Evolutionary conservation across 495 filamentous ascomycete genomes (phyloP).

Genomic region (Penicillium ochrochloron): DNA sequence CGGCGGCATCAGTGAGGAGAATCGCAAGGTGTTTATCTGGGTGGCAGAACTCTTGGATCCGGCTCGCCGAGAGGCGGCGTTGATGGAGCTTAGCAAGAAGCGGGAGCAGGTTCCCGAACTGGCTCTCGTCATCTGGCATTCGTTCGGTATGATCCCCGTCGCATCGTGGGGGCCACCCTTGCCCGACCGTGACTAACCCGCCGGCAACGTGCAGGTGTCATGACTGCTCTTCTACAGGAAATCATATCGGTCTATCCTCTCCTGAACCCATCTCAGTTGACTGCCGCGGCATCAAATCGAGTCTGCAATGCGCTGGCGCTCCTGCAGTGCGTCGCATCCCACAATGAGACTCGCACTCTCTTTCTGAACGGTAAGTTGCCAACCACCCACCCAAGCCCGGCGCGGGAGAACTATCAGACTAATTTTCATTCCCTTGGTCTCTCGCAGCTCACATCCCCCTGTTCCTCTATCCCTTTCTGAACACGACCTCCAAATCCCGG

Average conservation of each 20-base stretch:
- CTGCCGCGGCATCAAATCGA: conserved; percentile 92
- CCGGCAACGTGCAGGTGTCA: conserved; percentile 71
- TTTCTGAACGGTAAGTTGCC: conserved; percentile 80
- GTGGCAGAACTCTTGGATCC: conserved; percentile 92
- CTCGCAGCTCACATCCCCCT: conserved; percentile 91
- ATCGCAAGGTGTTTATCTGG: conserved; percentile 87
- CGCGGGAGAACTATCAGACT: conserved; percentile 14
- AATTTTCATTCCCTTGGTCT: neutral
- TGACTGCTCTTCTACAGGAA: conserved; percentile 96
- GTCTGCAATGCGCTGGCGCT: conserved; percentile 98
- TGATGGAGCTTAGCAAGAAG: conserved; percentile 98
- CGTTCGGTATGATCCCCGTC: conserved; percentile 73
- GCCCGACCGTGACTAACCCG: conserved; percentile 32
- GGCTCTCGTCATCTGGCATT: conserved; percentile 97
- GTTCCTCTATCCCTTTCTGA: conserved; percentile 97
- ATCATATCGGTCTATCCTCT: conserved; percentile 98
- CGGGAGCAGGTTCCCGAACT: conserved; percentile 96
- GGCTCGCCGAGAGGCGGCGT: conserved; percentile 81
- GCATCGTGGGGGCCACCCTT: conserved; percentile 15
- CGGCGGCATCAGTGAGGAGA: conserved; percentile 80
- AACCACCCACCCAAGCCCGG: neutral
- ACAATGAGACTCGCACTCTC: conserved; percentile 91
- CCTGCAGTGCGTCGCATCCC: conserved; percentile 95
- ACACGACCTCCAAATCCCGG: conserved; percentile 97
- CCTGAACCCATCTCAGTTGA: conserved; percentile 94